Conservation (phyloP, 768 basidiomycete genomes). For the Agaricus sinodeliciosus region DNA sequence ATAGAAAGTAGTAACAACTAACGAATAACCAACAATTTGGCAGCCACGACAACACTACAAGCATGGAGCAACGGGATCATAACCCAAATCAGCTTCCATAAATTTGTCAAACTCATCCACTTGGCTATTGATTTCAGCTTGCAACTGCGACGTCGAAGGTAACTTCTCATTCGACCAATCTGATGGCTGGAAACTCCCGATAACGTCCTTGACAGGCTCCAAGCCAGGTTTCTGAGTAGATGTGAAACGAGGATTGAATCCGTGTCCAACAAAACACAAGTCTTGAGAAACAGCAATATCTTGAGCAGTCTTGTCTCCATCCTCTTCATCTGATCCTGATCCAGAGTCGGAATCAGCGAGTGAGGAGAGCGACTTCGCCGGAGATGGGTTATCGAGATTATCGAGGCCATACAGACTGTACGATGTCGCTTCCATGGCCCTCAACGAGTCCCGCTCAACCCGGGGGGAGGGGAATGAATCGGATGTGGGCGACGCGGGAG, state of each 20-base stretch:
- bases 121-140: conserved; percentile 47
- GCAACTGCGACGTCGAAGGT: conserved; percentile 16
- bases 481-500: conserved; percentile 21
- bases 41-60: not conserved
- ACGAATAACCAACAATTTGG: not conserved
- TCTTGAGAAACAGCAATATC: not conserved
- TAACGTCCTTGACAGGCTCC: not conserved
- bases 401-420: conserved; percentile 9
- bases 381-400: conserved; percentile 17
- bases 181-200: not conserved
- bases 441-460: not conserved
- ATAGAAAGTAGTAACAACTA: not conserved
- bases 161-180: conserved; percentile 1
- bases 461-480: conserved; percentile 20
- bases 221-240: conserved; percentile 21
- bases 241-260: conserved; percentile 22
- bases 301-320: conserved; percentile 1
- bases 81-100: conserved; percentile 51
- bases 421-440: not conserved
- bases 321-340: conserved; percentile 14
- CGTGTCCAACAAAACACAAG: not conserved
- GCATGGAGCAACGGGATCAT: conserved; percentile 17
- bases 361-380: conserved; percentile 24
- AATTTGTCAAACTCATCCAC: conserved; percentile 45
- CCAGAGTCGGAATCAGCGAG: conserved; percentile 23